Conservation (phyloP, 129 eudicot species). For the Scalesia atractyloides region DNA sequence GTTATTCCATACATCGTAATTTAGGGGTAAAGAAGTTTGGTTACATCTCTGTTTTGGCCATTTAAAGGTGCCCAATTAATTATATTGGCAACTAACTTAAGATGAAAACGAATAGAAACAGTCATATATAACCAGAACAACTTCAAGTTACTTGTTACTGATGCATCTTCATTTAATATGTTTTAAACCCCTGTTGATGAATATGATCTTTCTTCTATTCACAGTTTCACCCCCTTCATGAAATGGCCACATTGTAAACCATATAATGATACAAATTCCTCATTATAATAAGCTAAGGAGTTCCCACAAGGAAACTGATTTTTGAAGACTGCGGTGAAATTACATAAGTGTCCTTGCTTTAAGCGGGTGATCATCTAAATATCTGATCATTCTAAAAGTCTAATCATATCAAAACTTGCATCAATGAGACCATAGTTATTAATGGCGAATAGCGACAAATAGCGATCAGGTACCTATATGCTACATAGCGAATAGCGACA, state of each 20-base stretch:
- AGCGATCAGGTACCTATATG: no score
- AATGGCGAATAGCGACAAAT: no score
- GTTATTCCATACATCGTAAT: background rate
- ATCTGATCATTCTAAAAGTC: background rate
- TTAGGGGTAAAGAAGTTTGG: background rate
- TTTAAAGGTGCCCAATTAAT: background rate
- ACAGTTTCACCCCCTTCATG: no score
- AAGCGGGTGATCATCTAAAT: background rate
- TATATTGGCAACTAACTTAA: background rate
- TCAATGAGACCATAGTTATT: no score
- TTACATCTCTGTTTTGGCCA: background rate
- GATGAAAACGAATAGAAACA: background rate
- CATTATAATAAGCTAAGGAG: background rate
- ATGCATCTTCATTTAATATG: background rate
- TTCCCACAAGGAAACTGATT: background rate
- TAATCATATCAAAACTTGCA: background rate
- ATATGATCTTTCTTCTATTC: no score
- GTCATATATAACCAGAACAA: background rate
- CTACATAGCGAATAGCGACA: no score
- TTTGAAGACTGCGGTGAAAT: background rate
- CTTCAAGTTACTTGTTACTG: background rate
- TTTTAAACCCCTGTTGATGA: no score
- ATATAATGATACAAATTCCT: background rate
- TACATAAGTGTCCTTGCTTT: background rate
- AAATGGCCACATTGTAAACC: no score